Conservation (phyloP, 2,329 filamentous ascomycete genomes). For the Pseudogymnoascus sp. region DNA sequence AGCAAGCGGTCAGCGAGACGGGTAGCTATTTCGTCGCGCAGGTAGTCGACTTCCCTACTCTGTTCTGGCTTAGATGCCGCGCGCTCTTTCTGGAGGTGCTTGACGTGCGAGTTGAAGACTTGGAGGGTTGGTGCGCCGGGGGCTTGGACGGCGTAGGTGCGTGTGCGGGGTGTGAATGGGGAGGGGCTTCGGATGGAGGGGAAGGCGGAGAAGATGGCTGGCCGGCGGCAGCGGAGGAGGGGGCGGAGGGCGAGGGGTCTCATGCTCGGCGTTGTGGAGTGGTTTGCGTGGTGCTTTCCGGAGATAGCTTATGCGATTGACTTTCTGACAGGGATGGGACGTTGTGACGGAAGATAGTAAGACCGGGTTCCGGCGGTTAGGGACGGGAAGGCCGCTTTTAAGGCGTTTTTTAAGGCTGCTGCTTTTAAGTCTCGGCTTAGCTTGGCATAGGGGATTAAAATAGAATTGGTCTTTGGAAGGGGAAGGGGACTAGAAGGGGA, state of each 20-base stretch:
- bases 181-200: slow-evolving; percentile 17
- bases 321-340: not conserved
- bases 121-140: slow-evolving; percentile 71
- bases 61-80: slow-evolving; percentile 60
- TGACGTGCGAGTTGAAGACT: slow-evolving; percentile 81
- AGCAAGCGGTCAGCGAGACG: slow-evolving; percentile 79
- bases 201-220: not conserved
- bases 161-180: slow-evolving; percentile 35
- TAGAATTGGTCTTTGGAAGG: not conserved
- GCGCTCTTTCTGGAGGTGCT: slow-evolving; percentile 87
- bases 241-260: not conserved
- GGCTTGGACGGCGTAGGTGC: slow-evolving; percentile 69
- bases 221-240: not conserved
- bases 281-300: not conserved
- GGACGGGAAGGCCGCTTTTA: slow-evolving; percentile 2
- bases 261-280: not conserved
- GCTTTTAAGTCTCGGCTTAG: not conserved
- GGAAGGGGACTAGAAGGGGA: not conserved
- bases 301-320: not conserved
- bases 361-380: not conserved
- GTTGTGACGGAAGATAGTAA: not conserved
- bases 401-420: not conserved
- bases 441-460: not conserved
- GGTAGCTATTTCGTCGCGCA: slow-evolving; percentile 83
- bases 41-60: slow-evolving; percentile 78